A percentile compares a stretch with the other conserved stretches of the same genome.
These are phyloP conservation scores for Entonaema liquescens DNA, from an alignment of 495 filamentous ascomycete species.

Conservation along the genomic window DNA sequence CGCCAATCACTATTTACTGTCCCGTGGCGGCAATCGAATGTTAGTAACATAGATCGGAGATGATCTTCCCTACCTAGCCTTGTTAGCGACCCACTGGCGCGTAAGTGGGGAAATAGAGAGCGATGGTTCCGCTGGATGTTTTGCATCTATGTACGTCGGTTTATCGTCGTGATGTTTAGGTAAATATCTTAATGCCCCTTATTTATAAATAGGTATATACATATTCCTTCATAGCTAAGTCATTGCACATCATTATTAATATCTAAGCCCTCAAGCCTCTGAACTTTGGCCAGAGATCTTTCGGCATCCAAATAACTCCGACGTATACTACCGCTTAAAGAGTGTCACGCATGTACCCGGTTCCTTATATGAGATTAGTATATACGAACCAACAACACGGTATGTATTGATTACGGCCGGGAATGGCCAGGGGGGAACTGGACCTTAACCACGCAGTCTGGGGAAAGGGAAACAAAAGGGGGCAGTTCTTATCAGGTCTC, in stretches of 20 bases:
- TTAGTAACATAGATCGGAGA: constrained; percentile 38
- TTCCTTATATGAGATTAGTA: too few species aligned
- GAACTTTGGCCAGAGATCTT: neutral
- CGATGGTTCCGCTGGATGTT: neutral
- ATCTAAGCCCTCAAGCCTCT: neutral
- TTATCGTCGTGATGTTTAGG: neutral
- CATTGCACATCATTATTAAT: neutral
- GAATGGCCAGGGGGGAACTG: constrained; percentile 3
- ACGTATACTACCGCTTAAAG: neutral
- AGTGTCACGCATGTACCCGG: too few species aligned
- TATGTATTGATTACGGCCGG: neutral
- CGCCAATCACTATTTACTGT: constrained; percentile 35
- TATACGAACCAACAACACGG: too few species aligned
- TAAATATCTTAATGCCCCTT: neutral
- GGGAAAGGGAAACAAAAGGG: constrained; percentile 5
- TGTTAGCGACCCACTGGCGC: neutral
- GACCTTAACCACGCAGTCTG: constrained; percentile 11
- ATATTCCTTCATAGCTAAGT: too few species aligned
- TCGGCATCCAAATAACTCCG: neutral
- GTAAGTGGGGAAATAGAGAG: constrained; percentile 1
- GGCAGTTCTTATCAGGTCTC: constrained; percentile 1
- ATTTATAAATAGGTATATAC: too few species aligned
- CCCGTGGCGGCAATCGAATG: constrained; percentile 34
- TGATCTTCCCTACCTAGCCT: constrained; percentile 31
- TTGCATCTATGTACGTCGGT: neutral